These are phyloP conservation scores for Entomortierella lignicola DNA, from an alignment of 192 early-diverging fungal species.

Conservation along the genomic window DNA sequence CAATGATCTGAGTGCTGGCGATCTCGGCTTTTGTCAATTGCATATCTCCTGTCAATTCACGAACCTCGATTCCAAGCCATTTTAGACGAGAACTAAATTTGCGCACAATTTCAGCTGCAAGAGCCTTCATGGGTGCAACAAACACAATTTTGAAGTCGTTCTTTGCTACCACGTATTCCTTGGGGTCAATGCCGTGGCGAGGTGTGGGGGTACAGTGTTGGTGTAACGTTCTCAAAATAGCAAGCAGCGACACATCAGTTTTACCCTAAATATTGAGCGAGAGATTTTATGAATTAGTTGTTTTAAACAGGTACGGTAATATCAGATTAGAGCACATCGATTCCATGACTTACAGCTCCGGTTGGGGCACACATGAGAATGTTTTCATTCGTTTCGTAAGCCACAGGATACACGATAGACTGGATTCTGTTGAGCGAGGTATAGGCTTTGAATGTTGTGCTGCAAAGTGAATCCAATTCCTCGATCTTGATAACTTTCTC, in stretches of 20 bases:
- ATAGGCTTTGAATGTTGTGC: conserved; percentile 87
- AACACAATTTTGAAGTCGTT: conserved; percentile 99
- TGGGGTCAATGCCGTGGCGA: conserved; percentile 48
- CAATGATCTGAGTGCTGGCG: conserved; percentile 94
- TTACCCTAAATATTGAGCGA: conserved; percentile 82
- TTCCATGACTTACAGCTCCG: conserved; percentile 76
- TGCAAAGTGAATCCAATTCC: conserved; percentile 80
- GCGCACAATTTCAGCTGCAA: conserved; percentile 94
- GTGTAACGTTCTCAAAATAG: conserved; percentile 84
- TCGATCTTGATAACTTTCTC: conserved; percentile 76
- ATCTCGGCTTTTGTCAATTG: conserved; percentile 97
- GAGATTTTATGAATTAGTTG: no score
- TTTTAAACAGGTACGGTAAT: neutral
- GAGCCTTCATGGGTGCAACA: conserved; percentile 98
- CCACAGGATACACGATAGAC: conserved; percentile 93
- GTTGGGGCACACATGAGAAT: conserved; percentile 99
- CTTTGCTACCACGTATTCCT: conserved; percentile 72
- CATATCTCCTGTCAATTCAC: conserved; percentile 98
- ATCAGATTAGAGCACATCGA: neutral
- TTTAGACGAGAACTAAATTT: conserved; percentile 89
- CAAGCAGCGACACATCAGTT: conserved; percentile 96
- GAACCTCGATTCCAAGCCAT: conserved; percentile 87
- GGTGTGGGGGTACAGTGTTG: conserved; percentile 78
- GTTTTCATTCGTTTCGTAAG: conserved; percentile 96
- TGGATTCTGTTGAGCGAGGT: conserved; percentile 93